A percentile compares a stretch with the other conserved stretches of the same genome.
Evolutionary conservation across 306 rosid species (phyloP).

Genomic region (Cicer judaicum): DNA sequence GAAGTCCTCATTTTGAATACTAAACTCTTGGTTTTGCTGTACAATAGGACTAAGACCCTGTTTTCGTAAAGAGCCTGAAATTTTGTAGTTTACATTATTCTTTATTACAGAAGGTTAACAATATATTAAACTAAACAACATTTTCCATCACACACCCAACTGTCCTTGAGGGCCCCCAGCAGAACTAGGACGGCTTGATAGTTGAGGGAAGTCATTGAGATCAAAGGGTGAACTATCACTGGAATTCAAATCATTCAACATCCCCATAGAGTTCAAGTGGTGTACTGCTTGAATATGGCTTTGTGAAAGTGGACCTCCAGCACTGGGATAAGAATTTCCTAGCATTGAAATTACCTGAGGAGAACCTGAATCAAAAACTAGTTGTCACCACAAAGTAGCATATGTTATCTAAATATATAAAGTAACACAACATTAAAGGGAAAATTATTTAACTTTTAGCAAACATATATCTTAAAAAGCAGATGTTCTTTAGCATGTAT

Average conservation of each 20-base stretch:
- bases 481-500: too few species aligned
- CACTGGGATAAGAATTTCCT: conserved; percentile 84
- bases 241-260: conserved; percentile 91
- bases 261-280: conserved; percentile 87
- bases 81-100: conserved; percentile 37
- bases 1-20: conserved; percentile 97
- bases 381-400: too few species aligned
- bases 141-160: conserved; percentile 61
- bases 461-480: too few species aligned
- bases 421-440: too few species aligned
- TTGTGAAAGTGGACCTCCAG: conserved; percentile 94
- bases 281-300: conserved; percentile 80
- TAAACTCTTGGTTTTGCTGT: conserved; percentile 98
- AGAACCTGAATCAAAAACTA: conserved; percentile 68
- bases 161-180: conserved; percentile 99
- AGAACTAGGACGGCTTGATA: conserved; percentile 92
- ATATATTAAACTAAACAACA: conserved; percentile 12
- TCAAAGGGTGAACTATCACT: conserved; percentile 88
- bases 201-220: conserved; percentile 89
- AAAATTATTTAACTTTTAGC: too few species aligned
- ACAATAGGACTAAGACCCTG: conserved; percentile 97
- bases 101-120: conserved; percentile 32
- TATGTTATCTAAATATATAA: too few species aligned
- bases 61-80: conserved; percentile 91
- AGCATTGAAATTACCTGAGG: conserved; percentile 92